Percentiles rank a stretch among this genome's conserved stretches.
These are phyloP conservation scores for Ophiorrhiza pumila DNA, from an alignment of 257 asterid species.

Conservation along the genomic window DNA sequence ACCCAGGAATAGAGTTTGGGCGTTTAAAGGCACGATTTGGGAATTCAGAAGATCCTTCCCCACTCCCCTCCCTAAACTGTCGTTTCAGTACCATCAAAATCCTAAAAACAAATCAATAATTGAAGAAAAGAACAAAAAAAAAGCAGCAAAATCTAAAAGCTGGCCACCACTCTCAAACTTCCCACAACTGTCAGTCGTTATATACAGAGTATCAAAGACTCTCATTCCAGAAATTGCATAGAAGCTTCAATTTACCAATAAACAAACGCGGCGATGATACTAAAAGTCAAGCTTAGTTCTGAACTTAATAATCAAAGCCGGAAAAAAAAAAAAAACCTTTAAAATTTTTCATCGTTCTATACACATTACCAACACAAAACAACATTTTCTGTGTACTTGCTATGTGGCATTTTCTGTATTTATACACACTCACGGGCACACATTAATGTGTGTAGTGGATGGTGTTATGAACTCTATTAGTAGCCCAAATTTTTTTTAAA, in stretches of 20 bases:
- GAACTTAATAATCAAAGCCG: slow-evolving; percentile 6
- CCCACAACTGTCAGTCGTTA: slow-evolving; percentile 21
- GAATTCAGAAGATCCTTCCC: slow-evolving; percentile 49
- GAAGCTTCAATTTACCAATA: slow-evolving; percentile 46
- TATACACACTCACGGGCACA: slow-evolving; percentile 1
- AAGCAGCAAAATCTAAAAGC: background rate
- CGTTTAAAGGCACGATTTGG: slow-evolving; percentile 38
- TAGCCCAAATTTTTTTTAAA: background rate
- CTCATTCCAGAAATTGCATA: slow-evolving; percentile 39
- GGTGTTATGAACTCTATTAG: background rate
- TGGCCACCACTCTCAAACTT: slow-evolving; percentile 19
- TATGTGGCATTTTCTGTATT: slow-evolving; percentile 10
- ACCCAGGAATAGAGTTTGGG: slow-evolving; percentile 23
- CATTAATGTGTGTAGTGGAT: background rate
- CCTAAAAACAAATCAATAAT: slow-evolving; percentile 6
- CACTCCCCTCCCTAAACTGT: slow-evolving; percentile 40
- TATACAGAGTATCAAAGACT: slow-evolving; percentile 13
- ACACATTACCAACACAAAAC: background rate
- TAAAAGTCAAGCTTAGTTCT: slow-evolving; percentile 45
- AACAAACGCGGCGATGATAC: slow-evolving; percentile 28
- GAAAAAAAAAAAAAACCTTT: background rate
- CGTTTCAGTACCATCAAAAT: slow-evolving; percentile 67
- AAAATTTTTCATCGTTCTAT: background rate
- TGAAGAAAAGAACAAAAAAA: slow-evolving; percentile 9
- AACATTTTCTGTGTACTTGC: slow-evolving; percentile 13